Evolutionary conservation across 2,329 filamentous ascomycete species (phyloP).

Genomic region (Rhynchosporium secalis): DNA sequence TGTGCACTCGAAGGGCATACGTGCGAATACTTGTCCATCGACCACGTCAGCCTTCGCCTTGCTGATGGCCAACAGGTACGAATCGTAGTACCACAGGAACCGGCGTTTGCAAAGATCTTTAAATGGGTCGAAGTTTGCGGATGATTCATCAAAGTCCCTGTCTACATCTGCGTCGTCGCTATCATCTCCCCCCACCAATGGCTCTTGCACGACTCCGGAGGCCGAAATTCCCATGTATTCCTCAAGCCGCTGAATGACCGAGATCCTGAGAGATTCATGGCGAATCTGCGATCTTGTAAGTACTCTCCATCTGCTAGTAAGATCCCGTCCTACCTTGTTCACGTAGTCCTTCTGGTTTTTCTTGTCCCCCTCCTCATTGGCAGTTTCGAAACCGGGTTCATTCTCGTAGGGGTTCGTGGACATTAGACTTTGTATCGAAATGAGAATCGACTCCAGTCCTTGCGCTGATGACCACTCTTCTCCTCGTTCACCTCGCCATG

Average conservation of each 20-base stretch:
- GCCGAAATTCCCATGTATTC: slow-evolving; percentile 66
- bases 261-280: slow-evolving; percentile 85
- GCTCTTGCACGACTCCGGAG: slow-evolving; percentile 46
- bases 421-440: slow-evolving; percentile 97
- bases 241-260: slow-evolving; percentile 84
- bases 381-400: slow-evolving; percentile 87
- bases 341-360: slow-evolving; percentile 73
- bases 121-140: slow-evolving; percentile 76
- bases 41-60: slow-evolving; percentile 63
- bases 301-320: not conserved
- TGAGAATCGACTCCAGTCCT: slow-evolving; percentile 87
- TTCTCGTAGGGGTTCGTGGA: slow-evolving; percentile 93
- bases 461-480: slow-evolving; percentile 98
- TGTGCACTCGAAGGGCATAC: slow-evolving; percentile 82
- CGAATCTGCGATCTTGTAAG: slow-evolving; percentile 62
- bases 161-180: slow-evolving; percentile 50
- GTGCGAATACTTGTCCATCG: slow-evolving; percentile 64
- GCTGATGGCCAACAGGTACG: slow-evolving; percentile 72
- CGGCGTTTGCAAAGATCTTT: slow-evolving; percentile 86
- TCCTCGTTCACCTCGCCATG: slow-evolving; percentile 86
- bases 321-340: slow-evolving; percentile 61
- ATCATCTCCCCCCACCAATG: slow-evolving; percentile 41
- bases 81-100: slow-evolving; percentile 95
- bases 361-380: slow-evolving; percentile 67
- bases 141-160: slow-evolving; percentile 46